Base-by-base conservation (phyloP, 1,139 yeast genomes). In the Protomyces inundatus region DNA sequence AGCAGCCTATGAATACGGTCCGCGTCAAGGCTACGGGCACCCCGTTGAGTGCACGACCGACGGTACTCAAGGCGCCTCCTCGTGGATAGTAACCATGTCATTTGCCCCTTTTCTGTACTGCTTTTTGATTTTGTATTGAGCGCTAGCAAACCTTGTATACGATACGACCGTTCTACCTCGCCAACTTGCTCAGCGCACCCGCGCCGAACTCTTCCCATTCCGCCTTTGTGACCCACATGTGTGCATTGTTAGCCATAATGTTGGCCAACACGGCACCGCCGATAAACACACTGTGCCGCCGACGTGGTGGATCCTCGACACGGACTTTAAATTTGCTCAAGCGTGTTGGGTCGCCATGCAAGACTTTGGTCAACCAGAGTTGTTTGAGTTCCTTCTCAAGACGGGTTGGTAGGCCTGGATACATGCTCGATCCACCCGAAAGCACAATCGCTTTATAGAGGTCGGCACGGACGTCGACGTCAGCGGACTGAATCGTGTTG, bases 191-290 rank as follows among this genome's bases (percentile, higher is more conserved):
- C 75, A 93, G 84, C 30, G 90, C 84, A 61, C 93, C 61, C 6
- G 96, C 83, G 46, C 98, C 98, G 73, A 88, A 89, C 78, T 93
- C 99, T 75, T 90, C 95, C 98, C 98, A 93, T 78, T 93, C 99
- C 74, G 87, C 89, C 75, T 88, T 90, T 65, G 91, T 81, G 71
- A 95, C 84, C 99, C 99, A 68, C 96, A 93, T 88, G 73, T 90
- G 97, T 69, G 91, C 97, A 76, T 91, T 93, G 75, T 93, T 97
- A 55, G 96, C 96, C 98, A 95, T 93, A 71, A 93, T 93, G 73
- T 88, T 90, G 45, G 99, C 98, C 73, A 93, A 81, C 23, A 93
- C 98, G 5, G 98, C 98, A 73, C 99, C 99, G 71, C 99, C 99
- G 70, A 93, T 86, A 77, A 93, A 93, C 53, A 93, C 99, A 97